phyloP scores from a whole-genome alignment of 2,329 filamentous ascomycete species.

The Pyricularia grisea region DNA sequence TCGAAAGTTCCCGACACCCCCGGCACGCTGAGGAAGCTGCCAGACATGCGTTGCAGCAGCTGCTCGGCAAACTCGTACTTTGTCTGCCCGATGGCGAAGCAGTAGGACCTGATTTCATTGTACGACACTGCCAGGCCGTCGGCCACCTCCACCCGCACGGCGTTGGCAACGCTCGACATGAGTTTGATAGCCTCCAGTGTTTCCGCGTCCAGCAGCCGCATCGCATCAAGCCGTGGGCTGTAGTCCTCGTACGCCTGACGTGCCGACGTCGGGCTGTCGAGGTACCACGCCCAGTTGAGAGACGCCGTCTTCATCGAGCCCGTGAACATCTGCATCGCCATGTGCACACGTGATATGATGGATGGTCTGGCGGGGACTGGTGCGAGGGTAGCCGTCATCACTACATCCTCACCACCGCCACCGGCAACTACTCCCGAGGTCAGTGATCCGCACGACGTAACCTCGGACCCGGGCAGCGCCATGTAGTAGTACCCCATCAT shows the following conservation, averaged over 20 bases:
- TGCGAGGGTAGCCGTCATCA: neutral
- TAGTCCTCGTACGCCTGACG: neutral
- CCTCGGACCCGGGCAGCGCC: neutral
- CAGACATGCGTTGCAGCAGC: neutral
- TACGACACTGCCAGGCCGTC: neutral
- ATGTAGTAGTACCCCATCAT: neutral
- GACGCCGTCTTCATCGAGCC: neutral
- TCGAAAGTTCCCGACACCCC: neutral
- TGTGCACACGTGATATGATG: neutral
- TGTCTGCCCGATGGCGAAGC: neutral
- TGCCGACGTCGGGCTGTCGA: neutral
- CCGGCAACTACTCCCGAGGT: neutral
- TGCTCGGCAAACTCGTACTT: slow-evolving; percentile 2
- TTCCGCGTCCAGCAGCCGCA: neutral
- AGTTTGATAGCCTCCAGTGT: neutral
- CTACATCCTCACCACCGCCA: neutral
- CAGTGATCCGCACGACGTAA: neutral
- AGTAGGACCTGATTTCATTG: neutral
- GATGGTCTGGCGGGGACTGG: neutral
- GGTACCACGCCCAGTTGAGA: neutral
- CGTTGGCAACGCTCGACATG: neutral
- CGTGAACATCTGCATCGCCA: neutral
- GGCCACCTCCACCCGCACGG: neutral
- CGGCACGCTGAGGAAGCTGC: neutral
- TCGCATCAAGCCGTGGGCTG: neutral